phyloP scores from a whole-genome alignment of 257 asterid species.

The Oldenlandia corymbosa region DNA sequence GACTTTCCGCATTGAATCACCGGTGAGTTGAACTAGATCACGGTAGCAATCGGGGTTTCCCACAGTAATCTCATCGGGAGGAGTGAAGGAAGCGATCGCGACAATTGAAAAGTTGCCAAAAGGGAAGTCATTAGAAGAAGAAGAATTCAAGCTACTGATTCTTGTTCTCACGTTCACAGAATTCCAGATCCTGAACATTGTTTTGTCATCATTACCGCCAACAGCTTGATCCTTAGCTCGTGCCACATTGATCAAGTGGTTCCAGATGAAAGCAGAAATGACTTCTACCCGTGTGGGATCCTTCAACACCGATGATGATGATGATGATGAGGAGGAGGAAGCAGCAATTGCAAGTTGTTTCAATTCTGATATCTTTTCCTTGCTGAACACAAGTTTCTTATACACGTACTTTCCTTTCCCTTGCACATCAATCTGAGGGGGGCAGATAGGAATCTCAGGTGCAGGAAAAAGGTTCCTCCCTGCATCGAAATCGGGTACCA shows the following conservation, averaged over 20 bases:
- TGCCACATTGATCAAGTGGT: slow-evolving; percentile 3
- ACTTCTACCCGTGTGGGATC: slow-evolving; percentile 42
- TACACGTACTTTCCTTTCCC: slow-evolving; percentile 10
- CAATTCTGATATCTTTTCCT: slow-evolving; percentile 20
- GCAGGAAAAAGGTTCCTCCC: neutral
- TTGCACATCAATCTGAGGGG: no score
- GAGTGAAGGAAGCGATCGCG: neutral
- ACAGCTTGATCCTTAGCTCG: neutral
- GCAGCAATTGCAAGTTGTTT: slow-evolving; percentile 2
- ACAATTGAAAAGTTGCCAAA: slow-evolving; percentile 19
- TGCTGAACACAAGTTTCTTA: slow-evolving; percentile 21
- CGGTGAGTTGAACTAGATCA: slow-evolving; percentile 15
- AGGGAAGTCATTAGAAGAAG: neutral
- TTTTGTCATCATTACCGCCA: no score
- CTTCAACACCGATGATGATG: no score
- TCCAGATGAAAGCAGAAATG: slow-evolving; percentile 32
- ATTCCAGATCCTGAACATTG: slow-evolving; percentile 1
- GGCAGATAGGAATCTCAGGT: no score
- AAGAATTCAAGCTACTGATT: slow-evolving; percentile 6
- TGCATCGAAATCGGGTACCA: neutral
- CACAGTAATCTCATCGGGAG: neutral
- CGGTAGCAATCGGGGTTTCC: neutral
- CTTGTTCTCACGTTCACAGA: slow-evolving; percentile 23
- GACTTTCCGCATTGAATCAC: slow-evolving; percentile 21
- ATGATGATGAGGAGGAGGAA: no score